Evolutionary conservation across 768 basidiomycete species (phyloP).

Genomic region (Atractiella rhizophila): DNA sequence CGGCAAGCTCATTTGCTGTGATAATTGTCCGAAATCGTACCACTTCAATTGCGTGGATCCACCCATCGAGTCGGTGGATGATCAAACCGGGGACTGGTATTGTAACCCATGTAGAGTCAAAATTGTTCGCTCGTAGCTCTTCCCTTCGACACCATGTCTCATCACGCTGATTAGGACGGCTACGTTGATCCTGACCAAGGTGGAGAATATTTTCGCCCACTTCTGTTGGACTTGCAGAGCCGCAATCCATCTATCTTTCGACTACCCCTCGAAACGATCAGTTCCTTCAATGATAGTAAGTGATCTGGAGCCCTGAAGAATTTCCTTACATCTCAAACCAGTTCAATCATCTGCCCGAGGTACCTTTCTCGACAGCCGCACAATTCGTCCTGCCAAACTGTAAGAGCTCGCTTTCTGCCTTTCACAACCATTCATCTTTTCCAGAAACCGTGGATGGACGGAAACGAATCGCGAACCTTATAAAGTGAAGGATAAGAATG

Average conservation of each 20-base stretch:
- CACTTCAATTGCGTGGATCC: slow-evolving; percentile 94
- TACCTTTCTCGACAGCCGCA: neutral
- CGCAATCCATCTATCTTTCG: neutral
- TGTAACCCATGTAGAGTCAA: slow-evolving; percentile 35
- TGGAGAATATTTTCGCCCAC: too few species aligned
- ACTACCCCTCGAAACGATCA: neutral
- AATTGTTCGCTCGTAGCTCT: slow-evolving; percentile 3
- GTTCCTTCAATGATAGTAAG: neutral
- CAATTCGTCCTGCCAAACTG: neutral
- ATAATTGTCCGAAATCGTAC: slow-evolving; percentile 84
- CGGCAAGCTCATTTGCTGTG: slow-evolving; percentile 81
- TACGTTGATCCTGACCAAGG: neutral
- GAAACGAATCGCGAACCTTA: slow-evolving; percentile 75
- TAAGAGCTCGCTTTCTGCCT: neutral
- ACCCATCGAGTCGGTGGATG: slow-evolving; percentile 64
- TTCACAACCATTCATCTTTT: slow-evolving; percentile 31
- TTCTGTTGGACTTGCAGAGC: slow-evolving; percentile 4
- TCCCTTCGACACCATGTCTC: neutral
- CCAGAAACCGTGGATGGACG: slow-evolving; percentile 30
- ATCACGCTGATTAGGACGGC: neutral
- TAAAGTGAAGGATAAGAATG: slow-evolving; percentile 61
- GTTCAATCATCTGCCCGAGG: neutral
- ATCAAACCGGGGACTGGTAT: slow-evolving; percentile 38
- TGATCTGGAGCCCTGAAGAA: too few species aligned
- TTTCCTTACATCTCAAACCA: neutral